Conservation (phyloP, 2,329 filamentous ascomycete species). For the Paramyrothecium sp. region DNA sequence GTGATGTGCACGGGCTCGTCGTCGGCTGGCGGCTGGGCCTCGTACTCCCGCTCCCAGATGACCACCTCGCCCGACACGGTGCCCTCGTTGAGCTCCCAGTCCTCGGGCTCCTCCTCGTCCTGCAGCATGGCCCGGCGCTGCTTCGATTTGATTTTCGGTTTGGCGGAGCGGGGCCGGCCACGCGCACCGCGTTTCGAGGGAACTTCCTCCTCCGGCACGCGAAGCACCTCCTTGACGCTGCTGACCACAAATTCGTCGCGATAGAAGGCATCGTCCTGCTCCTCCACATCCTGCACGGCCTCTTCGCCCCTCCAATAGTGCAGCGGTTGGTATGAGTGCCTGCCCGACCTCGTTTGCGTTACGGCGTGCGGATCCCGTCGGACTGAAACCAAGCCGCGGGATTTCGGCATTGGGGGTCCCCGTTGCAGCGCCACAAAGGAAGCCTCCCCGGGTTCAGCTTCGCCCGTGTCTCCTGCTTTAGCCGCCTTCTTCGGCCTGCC, state of each 20-base stretch:
- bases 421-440: slow-evolving; percentile 48
- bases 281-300: slow-evolving; percentile 65
- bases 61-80: slow-evolving; percentile 62
- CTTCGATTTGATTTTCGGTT: slow-evolving; percentile 23
- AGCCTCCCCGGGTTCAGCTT: slow-evolving; percentile 39
- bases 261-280: slow-evolving; percentile 45
- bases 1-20: slow-evolving; percentile 54
- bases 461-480: slow-evolving; percentile 25
- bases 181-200: slow-evolving; percentile 22
- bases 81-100: slow-evolving; percentile 71
- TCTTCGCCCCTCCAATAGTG: slow-evolving; percentile 86
- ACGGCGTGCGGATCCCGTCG: slow-evolving; percentile 49
- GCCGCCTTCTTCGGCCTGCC: slow-evolving; percentile 19
- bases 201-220: slow-evolving; percentile 60
- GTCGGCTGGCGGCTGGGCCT: slow-evolving; percentile 49
- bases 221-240: slow-evolving; percentile 74
- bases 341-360: slow-evolving; percentile 69
- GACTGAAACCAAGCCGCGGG: slow-evolving; percentile 52
- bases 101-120: slow-evolving; percentile 57
- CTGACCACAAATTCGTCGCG: slow-evolving; percentile 56
- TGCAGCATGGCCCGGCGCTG: slow-evolving; percentile 38
- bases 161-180: slow-evolving; percentile 13
- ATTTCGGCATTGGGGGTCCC: slow-evolving; percentile 54
- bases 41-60: slow-evolving; percentile 60
- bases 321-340: slow-evolving; percentile 74